Conservation (phyloP, 345 rosid species). For the Lenwebbia sp. region DNA sequence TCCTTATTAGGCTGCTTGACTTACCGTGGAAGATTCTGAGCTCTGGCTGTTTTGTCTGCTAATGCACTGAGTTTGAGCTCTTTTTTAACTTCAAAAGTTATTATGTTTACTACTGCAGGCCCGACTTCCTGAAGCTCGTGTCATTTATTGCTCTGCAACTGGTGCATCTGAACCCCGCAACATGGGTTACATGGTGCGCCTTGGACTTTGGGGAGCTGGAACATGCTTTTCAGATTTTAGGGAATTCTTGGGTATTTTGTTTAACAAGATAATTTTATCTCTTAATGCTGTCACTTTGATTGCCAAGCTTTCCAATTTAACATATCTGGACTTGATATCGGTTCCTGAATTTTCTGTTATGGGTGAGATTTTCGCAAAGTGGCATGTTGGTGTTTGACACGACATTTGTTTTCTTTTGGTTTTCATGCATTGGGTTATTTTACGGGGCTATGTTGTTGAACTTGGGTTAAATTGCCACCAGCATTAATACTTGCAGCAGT, state of each 20-base stretch:
- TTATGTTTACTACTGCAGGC: constrained; percentile 38
- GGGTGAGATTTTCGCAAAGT: not conserved
- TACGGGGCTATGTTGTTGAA: not conserved
- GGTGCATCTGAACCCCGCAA: constrained; percentile 99
- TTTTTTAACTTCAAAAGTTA: not conserved
- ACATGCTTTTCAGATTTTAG: constrained; percentile 73
- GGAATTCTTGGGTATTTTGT: constrained; percentile 56
- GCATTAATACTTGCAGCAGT: not conserved
- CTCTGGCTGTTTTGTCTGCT: not conserved
- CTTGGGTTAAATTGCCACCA: not conserved
- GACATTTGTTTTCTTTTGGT: not conserved
- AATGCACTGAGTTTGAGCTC: not conserved
- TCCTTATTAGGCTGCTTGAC: not conserved
- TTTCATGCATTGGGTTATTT: not conserved
- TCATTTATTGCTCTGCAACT: constrained; percentile 97
- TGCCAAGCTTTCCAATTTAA: not conserved
- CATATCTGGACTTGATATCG: not conserved
- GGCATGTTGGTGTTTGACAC: not conserved
- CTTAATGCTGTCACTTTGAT: not conserved
- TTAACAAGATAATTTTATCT: constrained; percentile 33
- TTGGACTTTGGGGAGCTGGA: constrained; percentile 99
- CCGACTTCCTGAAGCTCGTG: constrained; percentile 91
- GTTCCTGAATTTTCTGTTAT: not conserved
- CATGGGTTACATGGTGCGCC: constrained; percentile 99
- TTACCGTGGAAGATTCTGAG: not conserved